Conservation (phyloP, 768 basidiomycete species). For the Hebeloma cylindrosporum region DNA sequence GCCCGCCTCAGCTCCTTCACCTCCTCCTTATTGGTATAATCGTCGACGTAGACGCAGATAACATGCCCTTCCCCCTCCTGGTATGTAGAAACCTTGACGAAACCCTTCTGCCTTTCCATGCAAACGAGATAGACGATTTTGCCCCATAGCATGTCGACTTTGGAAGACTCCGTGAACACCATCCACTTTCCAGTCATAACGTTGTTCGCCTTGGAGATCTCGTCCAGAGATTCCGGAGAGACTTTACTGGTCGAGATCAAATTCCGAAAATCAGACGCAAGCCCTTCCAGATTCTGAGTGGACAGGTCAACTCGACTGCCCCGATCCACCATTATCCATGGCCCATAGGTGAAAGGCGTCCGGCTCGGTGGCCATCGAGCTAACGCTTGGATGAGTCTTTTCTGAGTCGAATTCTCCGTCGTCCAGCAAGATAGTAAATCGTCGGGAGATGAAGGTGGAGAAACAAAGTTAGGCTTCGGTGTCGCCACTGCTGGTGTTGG, state of each 20-base stretch:
- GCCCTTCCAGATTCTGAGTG: conserved; percentile 16
- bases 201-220: conserved; percentile 32
- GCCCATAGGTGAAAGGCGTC: conserved; percentile 30
- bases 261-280: conserved; percentile 17
- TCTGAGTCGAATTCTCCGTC: conserved; percentile 23
- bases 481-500: conserved; percentile 1
- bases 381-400: conserved; percentile 28
- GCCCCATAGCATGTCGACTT: conserved; percentile 37
- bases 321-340: conserved; percentile 36
- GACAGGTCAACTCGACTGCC: conserved; percentile 15
- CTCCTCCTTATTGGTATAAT: conserved; percentile 28
- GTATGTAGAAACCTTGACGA: conserved; percentile 38
- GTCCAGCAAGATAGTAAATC: conserved; percentile 24
- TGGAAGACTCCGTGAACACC: conserved; percentile 30
- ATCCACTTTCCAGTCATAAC: conserved; percentile 40
- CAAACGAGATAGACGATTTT: conserved; percentile 32
- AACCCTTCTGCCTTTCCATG: conserved; percentile 26
- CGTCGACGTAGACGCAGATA: conserved; percentile 32
- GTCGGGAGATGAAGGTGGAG: conserved; percentile 15
- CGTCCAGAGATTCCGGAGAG: conserved; percentile 32
- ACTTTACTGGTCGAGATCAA: conserved; percentile 26
- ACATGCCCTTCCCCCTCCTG: conserved; percentile 34
- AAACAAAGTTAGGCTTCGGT: conserved; percentile 17
- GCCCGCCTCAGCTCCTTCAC: conserved; percentile 33
- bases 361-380: conserved; percentile 40